Conservation (phyloP, 83 land plant species). For the Picea engelmannii region DNA sequence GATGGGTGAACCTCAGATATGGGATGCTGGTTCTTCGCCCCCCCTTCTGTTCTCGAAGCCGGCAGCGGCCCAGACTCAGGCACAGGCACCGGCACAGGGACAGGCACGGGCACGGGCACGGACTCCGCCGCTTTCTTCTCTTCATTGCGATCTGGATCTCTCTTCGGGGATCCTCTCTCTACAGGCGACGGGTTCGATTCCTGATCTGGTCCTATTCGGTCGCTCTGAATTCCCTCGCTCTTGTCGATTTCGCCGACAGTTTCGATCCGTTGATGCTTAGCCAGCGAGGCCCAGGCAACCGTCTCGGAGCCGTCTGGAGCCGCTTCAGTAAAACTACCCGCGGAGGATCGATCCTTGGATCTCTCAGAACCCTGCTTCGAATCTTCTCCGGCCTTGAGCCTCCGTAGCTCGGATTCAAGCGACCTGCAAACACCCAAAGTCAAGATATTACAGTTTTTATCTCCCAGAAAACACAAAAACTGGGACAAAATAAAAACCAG, state of each 20-base stretch:
- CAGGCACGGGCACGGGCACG: too few species aligned
- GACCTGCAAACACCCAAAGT: conserved; percentile 23
- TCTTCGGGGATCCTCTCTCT: background rate
- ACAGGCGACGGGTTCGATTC: conserved; percentile 10
- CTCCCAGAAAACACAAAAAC: background rate
- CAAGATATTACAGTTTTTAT: background rate
- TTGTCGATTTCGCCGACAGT: background rate
- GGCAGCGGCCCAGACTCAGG: too few species aligned
- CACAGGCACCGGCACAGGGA: background rate
- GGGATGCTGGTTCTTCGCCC: background rate
- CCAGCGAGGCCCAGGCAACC: background rate
- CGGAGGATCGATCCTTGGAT: conserved; percentile 41
- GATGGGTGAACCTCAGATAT: background rate
- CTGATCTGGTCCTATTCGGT: background rate
- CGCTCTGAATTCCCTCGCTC: background rate
- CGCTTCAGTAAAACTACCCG: conserved; percentile 44
- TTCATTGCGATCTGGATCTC: background rate
- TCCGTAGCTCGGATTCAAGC: conserved; percentile 33
- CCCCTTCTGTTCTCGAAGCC: background rate
- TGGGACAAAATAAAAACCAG: background rate
- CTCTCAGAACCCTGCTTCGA: conserved; percentile 14
- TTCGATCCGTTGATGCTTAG: background rate
- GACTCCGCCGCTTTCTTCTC: background rate
- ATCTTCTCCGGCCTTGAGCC: conserved; percentile 31
- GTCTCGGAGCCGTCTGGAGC: conserved; percentile 18